These are phyloP conservation scores for Candida morakotiae DNA, from an alignment of 805 yeast species.

Conservation along the genomic window DNA sequence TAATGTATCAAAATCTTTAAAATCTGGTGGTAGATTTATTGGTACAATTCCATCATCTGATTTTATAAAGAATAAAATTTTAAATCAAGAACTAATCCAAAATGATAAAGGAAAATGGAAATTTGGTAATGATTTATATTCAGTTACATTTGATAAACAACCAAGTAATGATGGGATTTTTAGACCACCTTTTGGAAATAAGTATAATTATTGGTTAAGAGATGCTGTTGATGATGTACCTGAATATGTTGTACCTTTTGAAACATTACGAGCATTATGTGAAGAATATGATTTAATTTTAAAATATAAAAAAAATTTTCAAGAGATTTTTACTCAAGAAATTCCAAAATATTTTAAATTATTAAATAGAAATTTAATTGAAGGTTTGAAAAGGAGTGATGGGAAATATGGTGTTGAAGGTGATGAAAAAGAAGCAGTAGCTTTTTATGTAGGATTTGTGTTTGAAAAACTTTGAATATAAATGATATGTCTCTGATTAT, in stretches of 20 bases:
- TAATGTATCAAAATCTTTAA: slow-evolving; percentile 72
- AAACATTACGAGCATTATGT: slow-evolving; percentile 75
- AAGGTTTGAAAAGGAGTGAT: slow-evolving; percentile 69
- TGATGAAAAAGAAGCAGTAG: slow-evolving; percentile 83
- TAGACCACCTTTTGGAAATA: slow-evolving; percentile 74
- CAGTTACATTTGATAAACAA: slow-evolving; percentile 72
- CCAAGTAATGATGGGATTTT: slow-evolving; percentile 77
- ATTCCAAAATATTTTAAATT: slow-evolving; percentile 61
- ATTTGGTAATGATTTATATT: slow-evolving; percentile 86
- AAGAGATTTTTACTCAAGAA: slow-evolving; percentile 77
- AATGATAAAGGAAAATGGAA: slow-evolving; percentile 27
- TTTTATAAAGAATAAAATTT: slow-evolving; percentile 64
- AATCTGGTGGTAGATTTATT: slow-evolving; percentile 80
- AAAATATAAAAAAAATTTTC: slow-evolving; percentile 69
- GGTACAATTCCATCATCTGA: slow-evolving; percentile 96
- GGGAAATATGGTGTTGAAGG: slow-evolving; percentile 87
- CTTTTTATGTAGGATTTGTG: slow-evolving; percentile 81
- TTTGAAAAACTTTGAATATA: slow-evolving; percentile 51
- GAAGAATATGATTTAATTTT: slow-evolving; percentile 77
- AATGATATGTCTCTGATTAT: too few relatives aligned
- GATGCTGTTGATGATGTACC: slow-evolving; percentile 98
- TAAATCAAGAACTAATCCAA: slow-evolving; percentile 34
- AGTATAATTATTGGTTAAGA: slow-evolving; percentile 72
- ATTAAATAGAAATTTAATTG: slow-evolving; percentile 57
- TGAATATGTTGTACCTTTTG: slow-evolving; percentile 95